Evolutionary conservation across 1,284 basidiomycete species (phyloP), one percentile per base, ranked within the genome.

Genomic region (Cutaneotrichosporon sp.): DNA sequence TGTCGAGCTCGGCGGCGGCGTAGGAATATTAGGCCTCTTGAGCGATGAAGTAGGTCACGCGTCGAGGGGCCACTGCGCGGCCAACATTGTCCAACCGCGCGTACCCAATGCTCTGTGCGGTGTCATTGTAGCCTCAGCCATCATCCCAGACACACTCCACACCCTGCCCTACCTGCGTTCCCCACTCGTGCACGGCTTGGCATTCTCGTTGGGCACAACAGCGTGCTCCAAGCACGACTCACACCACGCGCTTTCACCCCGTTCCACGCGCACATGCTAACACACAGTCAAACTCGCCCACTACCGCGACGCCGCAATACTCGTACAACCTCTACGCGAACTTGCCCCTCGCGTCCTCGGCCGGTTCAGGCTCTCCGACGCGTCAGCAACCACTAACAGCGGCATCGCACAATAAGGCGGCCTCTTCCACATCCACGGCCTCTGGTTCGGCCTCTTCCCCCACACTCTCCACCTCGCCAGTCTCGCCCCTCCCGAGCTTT

Each of bases 1-100:
- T 4, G 71, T 76, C 30, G 58, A 73, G 21, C 68, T 75, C 7
- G 76, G 76, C 22, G 76, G 76, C n/a, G 76, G 76, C 22, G 71
- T 69, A 11, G 75, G 75, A 22, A 66, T 68, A 5, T 61, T 76
- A 30, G 75, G 73, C 21, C 59, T 65, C 13, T 31, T 58, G 21
- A 60, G 21, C 22, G 60, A 66, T 50, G 64, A 68, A 60, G 67
- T 66, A 51, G 56, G 67, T 68, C 55, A 56, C 55, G 38, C 55
- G 38, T 56, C 36, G n/a, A 21, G n/a, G 18, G 13, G 18, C 5
- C 42, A n/a, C 42, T 18, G 18, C 18, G 42, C 18, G 42, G 16
- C 18, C 42, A 46, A 46, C 42, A 46, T 46, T 46, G 42, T 46
- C 42, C 42, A 18, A 46, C 42, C 18, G 42, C 42, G 42, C 18